Percentiles rank a stretch among this genome's conserved stretches.
Evolutionary conservation across 768 basidiomycete species (phyloP).

Genomic region (Boletellus ananas): DNA sequence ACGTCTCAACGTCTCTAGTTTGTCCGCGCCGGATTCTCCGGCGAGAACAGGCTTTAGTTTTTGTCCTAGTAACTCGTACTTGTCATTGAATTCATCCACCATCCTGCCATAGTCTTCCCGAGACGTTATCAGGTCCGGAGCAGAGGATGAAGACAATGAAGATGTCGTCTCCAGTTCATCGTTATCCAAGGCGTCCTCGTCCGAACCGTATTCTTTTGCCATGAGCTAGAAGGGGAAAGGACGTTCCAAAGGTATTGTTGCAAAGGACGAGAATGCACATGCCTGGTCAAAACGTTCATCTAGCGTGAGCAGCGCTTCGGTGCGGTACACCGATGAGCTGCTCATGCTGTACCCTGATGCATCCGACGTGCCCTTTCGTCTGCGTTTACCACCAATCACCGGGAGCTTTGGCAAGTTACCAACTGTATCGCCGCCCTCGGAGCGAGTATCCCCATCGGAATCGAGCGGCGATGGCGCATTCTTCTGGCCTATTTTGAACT

Average conservation of each 20-base stretch:
- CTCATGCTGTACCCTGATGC: constrained; percentile 97
- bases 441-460: constrained; percentile 50
- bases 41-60: constrained; percentile 75
- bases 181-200: constrained; percentile 46
- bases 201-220: constrained; percentile 70
- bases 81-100: constrained; percentile 90
- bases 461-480: constrained; percentile 27
- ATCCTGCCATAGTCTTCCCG: constrained; percentile 87
- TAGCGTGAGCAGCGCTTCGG: constrained; percentile 79
- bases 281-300: constrained; percentile 96
- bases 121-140: constrained; percentile 72
- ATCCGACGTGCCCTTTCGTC: constrained; percentile 72
- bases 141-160: constrained; percentile 49
- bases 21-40: constrained; percentile 70
- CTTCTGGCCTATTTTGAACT: constrained; percentile 61
- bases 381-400: constrained; percentile 74
- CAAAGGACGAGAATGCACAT: constrained; percentile 17
- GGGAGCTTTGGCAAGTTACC: constrained; percentile 69
- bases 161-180: constrained; percentile 46
- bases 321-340: constrained; percentile 93
- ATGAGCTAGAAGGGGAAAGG: constrained; percentile 49
- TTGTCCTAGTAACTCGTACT: constrained; percentile 87
- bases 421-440: constrained; percentile 80
- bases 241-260: not conserved
- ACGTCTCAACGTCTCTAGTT: constrained; percentile 74